Evolutionary conservation across 768 basidiomycete genomes (phyloP), one percentile per base, ranked within the genome.

Genomic region (Rubroboletus pulcherrimus): DNA sequence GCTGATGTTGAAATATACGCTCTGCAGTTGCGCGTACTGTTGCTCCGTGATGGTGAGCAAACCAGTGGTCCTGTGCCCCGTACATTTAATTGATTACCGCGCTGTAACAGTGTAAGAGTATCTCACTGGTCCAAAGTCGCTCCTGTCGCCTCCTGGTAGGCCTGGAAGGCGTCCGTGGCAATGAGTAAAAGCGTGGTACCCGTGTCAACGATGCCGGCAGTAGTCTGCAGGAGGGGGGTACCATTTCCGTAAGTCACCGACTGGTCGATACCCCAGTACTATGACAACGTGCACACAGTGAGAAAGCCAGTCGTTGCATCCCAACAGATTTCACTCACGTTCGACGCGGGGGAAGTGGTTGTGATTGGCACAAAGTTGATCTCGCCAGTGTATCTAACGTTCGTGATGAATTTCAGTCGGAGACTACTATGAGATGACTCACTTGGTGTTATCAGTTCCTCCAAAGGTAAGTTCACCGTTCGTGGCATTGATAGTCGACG

Each of bases 391-490:
- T 64, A 69, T 60, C 73, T 74, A 39, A 47, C 12, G 19, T 57
- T 34, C 24, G 41, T 30, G 34, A 45, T 43, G 12, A 39, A 26
- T 19, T 31, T 35, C 15, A 33, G 39, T 19, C n/a, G 29, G n/a
- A 43, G 44, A 26, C 30, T 3, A 43, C 1, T 1, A 14, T 39
- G 38, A 42, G 34, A 33, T 0, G 9, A 19, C 47, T 64, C 56
- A 79, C 78, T 78, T 82, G 49, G 69, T 62, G 5, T 57, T 58
- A 58, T 84, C 83, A n/a, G 74, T 70, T 7, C 76, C 75, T 46
- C 84, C 84, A 55, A 84, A 82, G 7, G 73, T 77, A 24, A 86
- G 71, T 63, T 84, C 81, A 46, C 83, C 83, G 58, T 84, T 83
- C 33, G 71, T 60, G 11, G 68, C 65, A 11, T 61, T 54, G 4